Evolutionary conservation across 495 filamentous ascomycete species (phyloP).

Genomic region (Pseudomonodictys pantanalensis): DNA sequence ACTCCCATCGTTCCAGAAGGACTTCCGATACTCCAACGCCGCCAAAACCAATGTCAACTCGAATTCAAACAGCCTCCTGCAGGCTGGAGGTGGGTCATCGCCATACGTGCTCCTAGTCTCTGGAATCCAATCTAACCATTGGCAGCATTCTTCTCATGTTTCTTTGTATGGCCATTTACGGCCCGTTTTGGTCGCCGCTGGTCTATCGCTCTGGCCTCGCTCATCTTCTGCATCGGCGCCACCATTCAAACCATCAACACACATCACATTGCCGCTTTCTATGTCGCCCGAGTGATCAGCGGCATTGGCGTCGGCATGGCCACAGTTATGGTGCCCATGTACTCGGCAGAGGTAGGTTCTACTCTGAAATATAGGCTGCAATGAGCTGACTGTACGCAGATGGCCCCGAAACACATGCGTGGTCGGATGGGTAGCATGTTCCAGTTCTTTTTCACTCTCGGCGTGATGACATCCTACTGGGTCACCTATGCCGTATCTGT

Average conservation of each 20-base stretch:
- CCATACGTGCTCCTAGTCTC: too few species aligned
- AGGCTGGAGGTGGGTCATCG: conserved; percentile 53
- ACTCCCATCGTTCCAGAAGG: not conserved
- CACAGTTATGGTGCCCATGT: conserved; percentile 41
- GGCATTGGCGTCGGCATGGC: conserved; percentile 40
- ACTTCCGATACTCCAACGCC: not conserved
- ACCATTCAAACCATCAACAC: conserved; percentile 19
- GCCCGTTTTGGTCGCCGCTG: conserved; percentile 21
- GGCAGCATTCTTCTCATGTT: conserved; percentile 27
- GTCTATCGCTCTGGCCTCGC: conserved; percentile 15
- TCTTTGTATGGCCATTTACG: conserved; percentile 11
- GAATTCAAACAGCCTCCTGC: not conserved
- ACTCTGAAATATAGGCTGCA: too few species aligned
- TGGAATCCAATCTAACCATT: too few species aligned
- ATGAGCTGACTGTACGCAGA: too few species aligned
- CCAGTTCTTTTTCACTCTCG: conserved; percentile 67
- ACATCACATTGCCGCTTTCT: conserved; percentile 13
- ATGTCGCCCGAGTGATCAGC: conserved; percentile 40
- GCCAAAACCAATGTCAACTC: not conserved
- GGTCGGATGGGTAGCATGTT: conserved; percentile 57
- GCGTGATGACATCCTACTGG: conserved; percentile 61
- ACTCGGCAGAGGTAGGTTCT: conserved; percentile 44
- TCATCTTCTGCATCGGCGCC: conserved; percentile 26
- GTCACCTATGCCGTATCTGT: conserved; percentile 46
- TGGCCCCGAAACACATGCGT: conserved; percentile 41